A percentile compares a stretch with the other conserved stretches of the same genome.
These are phyloP conservation scores for Trypanosoma brucei DNA, from an alignment of 208 protist species.

Conservation along the genomic window DNA sequence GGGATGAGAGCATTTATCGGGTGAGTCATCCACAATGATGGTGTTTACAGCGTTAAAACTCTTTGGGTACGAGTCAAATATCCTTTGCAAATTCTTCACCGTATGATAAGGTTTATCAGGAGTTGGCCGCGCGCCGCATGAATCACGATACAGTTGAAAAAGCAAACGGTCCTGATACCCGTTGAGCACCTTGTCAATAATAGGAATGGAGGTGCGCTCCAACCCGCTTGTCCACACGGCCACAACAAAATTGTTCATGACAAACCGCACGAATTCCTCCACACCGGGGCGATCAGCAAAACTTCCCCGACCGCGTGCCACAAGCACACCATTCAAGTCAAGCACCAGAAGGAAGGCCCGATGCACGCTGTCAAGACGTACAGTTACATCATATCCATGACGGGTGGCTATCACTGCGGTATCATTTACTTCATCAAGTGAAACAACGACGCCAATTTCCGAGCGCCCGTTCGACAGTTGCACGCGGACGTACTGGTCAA, in stretches of 20 bases:
- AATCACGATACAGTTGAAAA: conserved; percentile 74
- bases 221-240: conserved; percentile 88
- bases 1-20: conserved; percentile 87
- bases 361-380: conserved; percentile 41
- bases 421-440: conserved; percentile 49
- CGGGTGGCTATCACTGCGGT: conserved; percentile 62
- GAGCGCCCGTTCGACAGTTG: conserved; percentile 45
- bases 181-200: conserved; percentile 84
- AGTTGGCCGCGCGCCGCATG: conserved; percentile 54
- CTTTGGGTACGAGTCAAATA: conserved; percentile 77
- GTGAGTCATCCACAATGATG: conserved; percentile 89
- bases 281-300: conserved; percentile 75
- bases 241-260: conserved; percentile 86
- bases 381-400: conserved; percentile 79
- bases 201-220: conserved; percentile 74
- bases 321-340: conserved; percentile 89
- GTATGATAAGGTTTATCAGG: conserved; percentile 72
- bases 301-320: conserved; percentile 56
- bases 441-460: conserved; percentile 75
- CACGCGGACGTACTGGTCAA: conserved; percentile 87
- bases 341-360: conserved; percentile 84
- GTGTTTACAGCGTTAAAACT: conserved; percentile 89
- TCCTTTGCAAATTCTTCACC: conserved; percentile 79
- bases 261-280: conserved; percentile 74
- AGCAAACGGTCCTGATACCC: conserved; percentile 76